Percentiles rank a stretch among this genome's conserved stretches.
phyloP scores from a whole-genome alignment of 1,284 basidiomycete genomes.

The Pisolithus thermaeus region DNA sequence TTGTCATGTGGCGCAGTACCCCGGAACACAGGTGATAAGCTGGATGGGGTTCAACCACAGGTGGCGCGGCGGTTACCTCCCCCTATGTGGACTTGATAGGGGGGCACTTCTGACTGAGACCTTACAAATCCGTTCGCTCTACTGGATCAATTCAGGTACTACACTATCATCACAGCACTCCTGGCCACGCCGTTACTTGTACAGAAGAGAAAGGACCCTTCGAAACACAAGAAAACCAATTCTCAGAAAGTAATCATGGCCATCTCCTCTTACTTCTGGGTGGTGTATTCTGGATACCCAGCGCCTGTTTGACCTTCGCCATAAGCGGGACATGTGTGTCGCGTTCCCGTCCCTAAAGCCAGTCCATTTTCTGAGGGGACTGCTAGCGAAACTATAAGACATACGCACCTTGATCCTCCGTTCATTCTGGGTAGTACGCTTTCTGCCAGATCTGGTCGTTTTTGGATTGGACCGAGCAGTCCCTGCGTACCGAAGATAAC shows the following conservation, averaged over 20 bases:
- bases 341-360: constrained; percentile 30
- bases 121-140: too few species aligned
- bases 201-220: background rate
- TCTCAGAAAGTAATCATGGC: background rate
- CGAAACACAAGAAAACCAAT: background rate
- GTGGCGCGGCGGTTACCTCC: too few species aligned
- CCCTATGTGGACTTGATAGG: too few species aligned
- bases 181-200: background rate
- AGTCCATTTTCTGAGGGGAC: background rate
- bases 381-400: background rate
- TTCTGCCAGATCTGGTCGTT: constrained; percentile 38
- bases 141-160: too few species aligned
- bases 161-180: too few species aligned
- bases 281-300: constrained; percentile 40
- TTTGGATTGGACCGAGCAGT: constrained; percentile 45
- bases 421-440: constrained; percentile 41
- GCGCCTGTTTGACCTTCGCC: constrained; percentile 45
- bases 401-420: constrained; percentile 40
- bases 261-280: constrained; percentile 11
- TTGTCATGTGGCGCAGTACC: too few species aligned
- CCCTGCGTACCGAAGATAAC: constrained; percentile 24
- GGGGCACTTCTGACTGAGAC: too few species aligned
- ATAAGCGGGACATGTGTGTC: constrained; percentile 44
- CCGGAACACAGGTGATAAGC: too few species aligned
- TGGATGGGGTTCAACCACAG: too few species aligned